Conservation (phyloP, 805 yeast genomes). For the Ogataea trehalophila region DNA sequence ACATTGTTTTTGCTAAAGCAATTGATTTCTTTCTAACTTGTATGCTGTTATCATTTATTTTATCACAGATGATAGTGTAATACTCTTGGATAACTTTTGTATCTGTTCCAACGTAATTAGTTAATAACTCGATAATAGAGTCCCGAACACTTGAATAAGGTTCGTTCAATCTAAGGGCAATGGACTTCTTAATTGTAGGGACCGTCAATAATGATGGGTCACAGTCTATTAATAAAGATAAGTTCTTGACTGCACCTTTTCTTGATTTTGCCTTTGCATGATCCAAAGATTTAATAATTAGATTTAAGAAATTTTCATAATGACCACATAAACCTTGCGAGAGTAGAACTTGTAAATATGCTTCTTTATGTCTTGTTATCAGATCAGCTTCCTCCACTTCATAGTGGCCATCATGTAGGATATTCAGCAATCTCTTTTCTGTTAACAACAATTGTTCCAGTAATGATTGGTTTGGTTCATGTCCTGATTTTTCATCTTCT, state of each 20-base stretch:
- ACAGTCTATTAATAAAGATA: slow-evolving; percentile 49
- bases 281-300: slow-evolving; percentile 44
- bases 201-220: slow-evolving; percentile 48
- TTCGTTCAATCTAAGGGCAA: slow-evolving; percentile 50
- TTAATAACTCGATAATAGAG: slow-evolving; percentile 66
- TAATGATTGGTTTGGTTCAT: too few relatives aligned
- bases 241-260: slow-evolving; percentile 60
- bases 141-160: slow-evolving; percentile 69
- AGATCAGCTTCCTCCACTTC: too few relatives aligned
- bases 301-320: slow-evolving; percentile 49
- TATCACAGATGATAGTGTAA: slow-evolving; percentile 43
- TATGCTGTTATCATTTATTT: slow-evolving; percentile 55
- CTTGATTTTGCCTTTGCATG: slow-evolving; percentile 48
- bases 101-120: slow-evolving; percentile 39
- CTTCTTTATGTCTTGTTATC: background rate
- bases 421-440: too few relatives aligned
- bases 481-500: too few relatives aligned
- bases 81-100: slow-evolving; percentile 45
- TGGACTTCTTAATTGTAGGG: slow-evolving; percentile 46
- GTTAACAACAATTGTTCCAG: too few relatives aligned
- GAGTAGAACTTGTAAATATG: slow-evolving; percentile 24
- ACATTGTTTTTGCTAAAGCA: slow-evolving; percentile 46
- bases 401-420: background rate
- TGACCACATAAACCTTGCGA: slow-evolving; percentile 31
- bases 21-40: slow-evolving; percentile 62